Evolutionary conservation across 345 rosid species (phyloP).

Genomic region (Combretum micranthum): DNA sequence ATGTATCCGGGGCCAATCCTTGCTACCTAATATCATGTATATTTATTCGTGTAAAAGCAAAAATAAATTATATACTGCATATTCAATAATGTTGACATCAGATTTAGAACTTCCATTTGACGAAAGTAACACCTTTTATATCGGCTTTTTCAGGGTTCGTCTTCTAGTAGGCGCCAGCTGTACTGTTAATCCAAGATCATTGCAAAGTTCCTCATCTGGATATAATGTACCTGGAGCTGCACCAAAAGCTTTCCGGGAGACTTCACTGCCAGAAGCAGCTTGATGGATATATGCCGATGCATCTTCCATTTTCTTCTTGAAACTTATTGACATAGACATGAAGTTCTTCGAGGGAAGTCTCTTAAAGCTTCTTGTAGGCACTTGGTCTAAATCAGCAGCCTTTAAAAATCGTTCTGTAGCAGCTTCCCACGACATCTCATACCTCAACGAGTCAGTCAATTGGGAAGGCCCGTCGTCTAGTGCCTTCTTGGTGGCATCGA

Average conservation of each 20-base stretch:
- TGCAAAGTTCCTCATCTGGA: constrained; percentile 68
- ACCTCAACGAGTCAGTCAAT: constrained; percentile 55
- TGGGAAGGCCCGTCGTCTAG: constrained; percentile 61
- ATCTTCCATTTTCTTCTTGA: constrained; percentile 46
- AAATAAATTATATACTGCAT: too few species aligned
- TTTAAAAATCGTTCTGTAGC: constrained; percentile 73
- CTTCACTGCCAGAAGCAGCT: constrained; percentile 65
- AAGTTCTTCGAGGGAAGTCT: constrained; percentile 22
- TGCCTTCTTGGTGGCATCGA: constrained; percentile 46
- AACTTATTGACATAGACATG: constrained; percentile 42
- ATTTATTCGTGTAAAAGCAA: too few species aligned
- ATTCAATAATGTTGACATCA: too few species aligned
- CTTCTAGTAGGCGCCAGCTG: constrained; percentile 9
- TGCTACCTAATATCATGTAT: too few species aligned
- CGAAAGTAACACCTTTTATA: too few species aligned
- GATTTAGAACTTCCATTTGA: too few species aligned
- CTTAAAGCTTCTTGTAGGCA: constrained; percentile 1
- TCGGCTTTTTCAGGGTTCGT: constrained; percentile 3
- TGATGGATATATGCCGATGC: constrained; percentile 69
- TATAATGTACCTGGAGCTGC: constrained; percentile 76
- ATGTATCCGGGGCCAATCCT: too few species aligned
- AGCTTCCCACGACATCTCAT: constrained; percentile 83
- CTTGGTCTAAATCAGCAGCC: constrained; percentile 17
- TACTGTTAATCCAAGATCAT: constrained; percentile 64
- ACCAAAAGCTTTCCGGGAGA: constrained; percentile 69